A percentile compares a stretch with the other conserved stretches of the same genome.
phyloP scores from a whole-genome alignment of 2,329 filamentous ascomycete species.

The Phialophora chinensis region DNA sequence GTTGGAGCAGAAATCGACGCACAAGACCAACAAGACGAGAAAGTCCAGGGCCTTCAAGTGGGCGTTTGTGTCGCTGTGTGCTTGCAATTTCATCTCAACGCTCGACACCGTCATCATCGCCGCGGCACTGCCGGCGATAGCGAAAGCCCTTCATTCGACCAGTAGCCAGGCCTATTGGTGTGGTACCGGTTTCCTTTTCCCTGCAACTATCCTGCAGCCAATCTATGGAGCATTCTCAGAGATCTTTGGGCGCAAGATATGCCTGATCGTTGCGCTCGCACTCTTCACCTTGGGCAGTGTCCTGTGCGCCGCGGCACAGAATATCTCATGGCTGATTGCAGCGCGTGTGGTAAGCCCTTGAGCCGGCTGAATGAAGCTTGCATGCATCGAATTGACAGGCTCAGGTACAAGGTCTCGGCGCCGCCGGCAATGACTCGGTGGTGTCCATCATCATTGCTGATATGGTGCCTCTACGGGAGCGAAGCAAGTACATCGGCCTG shows the following conservation, averaged over 20 bases:
- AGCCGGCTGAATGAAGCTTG: too few species aligned
- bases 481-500: not conserved
- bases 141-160: not conserved
- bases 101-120: not conserved
- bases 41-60: not conserved
- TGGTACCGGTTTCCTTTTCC: not conserved
- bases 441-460: not conserved
- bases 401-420: not conserved
- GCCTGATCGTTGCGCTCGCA: not conserved
- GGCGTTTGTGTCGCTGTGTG: not conserved
- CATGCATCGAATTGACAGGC: too few species aligned
- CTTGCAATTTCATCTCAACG: not conserved
- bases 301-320: not conserved
- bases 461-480: not conserved
- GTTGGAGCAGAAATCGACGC: too few species aligned
- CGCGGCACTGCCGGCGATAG: not conserved
- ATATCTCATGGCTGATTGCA: not conserved
- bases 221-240: not conserved
- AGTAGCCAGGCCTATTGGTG: slow-evolving; percentile 1
- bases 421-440: not conserved
- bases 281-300: not conserved
- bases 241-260: not conserved
- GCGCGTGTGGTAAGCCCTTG: not conserved
- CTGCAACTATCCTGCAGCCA: not conserved
- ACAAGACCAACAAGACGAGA: not conserved